These are phyloP conservation scores for Thamnidium elegans DNA, from an alignment of 192 early-diverging fungal species.

Conservation along the genomic window DNA sequence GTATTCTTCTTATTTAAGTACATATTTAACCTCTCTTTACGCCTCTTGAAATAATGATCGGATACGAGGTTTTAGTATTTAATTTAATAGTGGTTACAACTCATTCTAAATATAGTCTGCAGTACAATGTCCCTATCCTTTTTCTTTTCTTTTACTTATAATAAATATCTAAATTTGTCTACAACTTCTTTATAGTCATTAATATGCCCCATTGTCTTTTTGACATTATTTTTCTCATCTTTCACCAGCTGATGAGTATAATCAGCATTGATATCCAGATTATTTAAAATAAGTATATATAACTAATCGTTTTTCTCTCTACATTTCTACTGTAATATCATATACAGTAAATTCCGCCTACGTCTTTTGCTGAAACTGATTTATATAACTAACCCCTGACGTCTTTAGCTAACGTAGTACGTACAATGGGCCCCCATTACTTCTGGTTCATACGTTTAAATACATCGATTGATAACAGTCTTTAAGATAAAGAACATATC, in stretches of 20 bases:
- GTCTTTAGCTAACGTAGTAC: slow-evolving; percentile 59
- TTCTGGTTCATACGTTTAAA: slow-evolving; percentile 73
- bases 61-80: slow-evolving; percentile 77
- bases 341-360: slow-evolving; percentile 42
- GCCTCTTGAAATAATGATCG: slow-evolving; percentile 76
- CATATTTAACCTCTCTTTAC: slow-evolving; percentile 85
- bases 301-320: slow-evolving; percentile 49
- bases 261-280: slow-evolving; percentile 78
- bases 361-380: slow-evolving; percentile 59
- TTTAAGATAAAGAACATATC: slow-evolving; percentile 93
- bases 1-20: slow-evolving; percentile 90
- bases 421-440: slow-evolving; percentile 68
- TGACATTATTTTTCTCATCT: slow-evolving; percentile 50
- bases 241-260: slow-evolving; percentile 75
- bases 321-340: not conserved
- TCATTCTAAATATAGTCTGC: slow-evolving; percentile 24
- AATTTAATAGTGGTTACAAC: slow-evolving; percentile 78
- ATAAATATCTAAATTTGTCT: slow-evolving; percentile 60
- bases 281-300: slow-evolving; percentile 84
- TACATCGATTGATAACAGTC: slow-evolving; percentile 64
- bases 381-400: slow-evolving; percentile 68
- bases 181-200: slow-evolving; percentile 55
- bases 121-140: not conserved
- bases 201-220: slow-evolving; percentile 58
- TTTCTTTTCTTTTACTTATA: slow-evolving; percentile 48